Evolutionary conservation across 2,329 filamentous ascomycete species (phyloP).

Genomic region (Xylariaceae sp.): DNA sequence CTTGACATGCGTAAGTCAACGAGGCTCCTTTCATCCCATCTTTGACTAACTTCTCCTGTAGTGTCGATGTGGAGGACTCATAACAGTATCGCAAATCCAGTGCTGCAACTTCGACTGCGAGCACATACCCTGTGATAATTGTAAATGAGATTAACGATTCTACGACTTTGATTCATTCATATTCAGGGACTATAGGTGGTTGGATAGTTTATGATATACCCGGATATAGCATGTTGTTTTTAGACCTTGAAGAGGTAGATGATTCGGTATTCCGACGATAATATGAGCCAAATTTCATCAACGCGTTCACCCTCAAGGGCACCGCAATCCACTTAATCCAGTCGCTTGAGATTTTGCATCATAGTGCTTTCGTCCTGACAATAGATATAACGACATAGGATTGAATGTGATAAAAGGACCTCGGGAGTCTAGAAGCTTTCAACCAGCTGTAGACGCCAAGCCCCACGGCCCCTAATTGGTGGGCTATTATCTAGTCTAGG

Average conservation of each 20-base stretch:
- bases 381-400: too few relatives aligned
- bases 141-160: not conserved
- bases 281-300: too few relatives aligned
- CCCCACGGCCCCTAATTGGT: too few relatives aligned
- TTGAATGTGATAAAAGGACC: too few relatives aligned
- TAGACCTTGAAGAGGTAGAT: conserved; percentile 7
- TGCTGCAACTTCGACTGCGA: conserved; percentile 24
- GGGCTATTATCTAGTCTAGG: too few relatives aligned
- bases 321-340: too few relatives aligned
- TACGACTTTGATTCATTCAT: not conserved
- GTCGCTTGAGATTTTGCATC: too few relatives aligned
- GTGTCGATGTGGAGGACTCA: conserved; percentile 24
- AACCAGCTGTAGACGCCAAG: too few relatives aligned
- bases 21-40: conserved; percentile 1
- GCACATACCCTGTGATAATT: conserved; percentile 33
- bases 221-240: conserved; percentile 13
- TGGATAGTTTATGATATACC: conserved; percentile 18
- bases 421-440: too few relatives aligned
- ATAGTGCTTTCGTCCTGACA: too few relatives aligned
- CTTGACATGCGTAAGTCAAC: conserved; percentile 25
- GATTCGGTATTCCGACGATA: too few relatives aligned
- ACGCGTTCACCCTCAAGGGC: too few relatives aligned
- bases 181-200: not conserved
- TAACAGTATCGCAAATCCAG: conserved; percentile 11
- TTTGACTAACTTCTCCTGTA: conserved; percentile 17